Conservation (phyloP, 2,329 filamentous ascomycete species). For the Cordyceps cateniannulata region DNA sequence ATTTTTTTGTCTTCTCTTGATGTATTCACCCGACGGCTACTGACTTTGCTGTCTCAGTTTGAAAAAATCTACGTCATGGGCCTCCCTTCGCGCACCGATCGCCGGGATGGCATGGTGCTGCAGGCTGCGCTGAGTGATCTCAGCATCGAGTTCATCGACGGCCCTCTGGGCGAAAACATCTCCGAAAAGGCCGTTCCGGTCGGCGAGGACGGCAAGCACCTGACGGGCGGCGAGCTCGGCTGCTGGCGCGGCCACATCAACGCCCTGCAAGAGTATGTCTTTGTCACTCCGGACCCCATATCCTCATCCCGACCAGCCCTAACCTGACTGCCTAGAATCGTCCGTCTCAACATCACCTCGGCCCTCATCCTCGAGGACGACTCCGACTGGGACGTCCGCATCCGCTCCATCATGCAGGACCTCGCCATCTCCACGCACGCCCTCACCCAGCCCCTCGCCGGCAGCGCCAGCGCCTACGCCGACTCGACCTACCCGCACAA, state of each 20-base stretch:
- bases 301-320: too few species aligned
- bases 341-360: constrained; percentile 35
- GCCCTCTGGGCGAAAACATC: constrained; percentile 31
- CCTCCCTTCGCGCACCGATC: constrained; percentile 41
- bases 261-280: constrained; percentile 23
- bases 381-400: constrained; percentile 46
- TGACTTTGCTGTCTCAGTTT: constrained; percentile 14
- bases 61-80: constrained; percentile 37
- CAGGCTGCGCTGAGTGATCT: constrained; percentile 39
- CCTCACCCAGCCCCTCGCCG: constrained; percentile 23
- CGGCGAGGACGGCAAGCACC: constrained; percentile 7
- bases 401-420: constrained; percentile 38
- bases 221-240: constrained; percentile 11
- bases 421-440: constrained; percentile 29
- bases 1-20: neutral
- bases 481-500: constrained; percentile 19
- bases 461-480: constrained; percentile 13
- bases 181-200: constrained; percentile 29
- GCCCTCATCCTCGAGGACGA: constrained; percentile 50
- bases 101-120: constrained; percentile 41
- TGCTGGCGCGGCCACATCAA: constrained; percentile 34
- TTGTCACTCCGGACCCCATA: too few species aligned
- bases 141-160: constrained; percentile 38
- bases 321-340: constrained; percentile 23
- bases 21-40: neutral